Evolutionary conservation across 306 rosid genomes (phyloP), one percentile per base, ranked within the genome.

Genomic region (Castanea mollissima): DNA sequence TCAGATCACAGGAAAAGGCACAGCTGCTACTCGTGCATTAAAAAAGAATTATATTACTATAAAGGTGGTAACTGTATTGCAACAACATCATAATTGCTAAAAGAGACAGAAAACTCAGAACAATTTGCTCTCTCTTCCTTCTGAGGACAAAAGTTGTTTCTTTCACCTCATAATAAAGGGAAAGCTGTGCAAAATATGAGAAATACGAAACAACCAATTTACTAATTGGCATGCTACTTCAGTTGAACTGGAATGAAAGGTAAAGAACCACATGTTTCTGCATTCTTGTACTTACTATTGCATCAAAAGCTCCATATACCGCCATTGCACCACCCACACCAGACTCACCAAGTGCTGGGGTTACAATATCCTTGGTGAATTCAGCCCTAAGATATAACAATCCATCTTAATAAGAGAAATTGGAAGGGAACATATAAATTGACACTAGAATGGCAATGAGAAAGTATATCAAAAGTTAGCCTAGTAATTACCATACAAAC

Each of bases 301-400:
- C 98, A 93, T 93, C 97, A 83, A 82, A 84, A 74, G 99, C 99
- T 71, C 99, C 99, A 55, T 95, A 95, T 4, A 87, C 87, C 56
- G 99, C 99, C 99, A 95, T 95, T 77, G 97, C 82, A 78, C 87
- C 94, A 65, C 97, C 99, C 63, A 95, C 98, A 62, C 99, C 99
- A 41, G 99, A 93, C 76, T 90, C 89, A 73, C 98, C 99, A 49
- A 95, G 86, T 41, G 85, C 85, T 8, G 97, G 99, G 29, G 92
- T 90, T 75, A 95, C 96, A 76, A 95, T 76, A 60, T 80, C 83
- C 86, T 93, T 87, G 49, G 98, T 95, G 81, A 87, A 95, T 74
- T 86, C 95, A 27, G 98, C 93, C 99, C 99, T 95, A 73, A 25
- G 65, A 79, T 65, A 57, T 27, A 74, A 71, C 44, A 73, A 63